Evolutionary conservation across 805 yeast species (phyloP).

Genomic region (Ogataea paradorogensis): DNA sequence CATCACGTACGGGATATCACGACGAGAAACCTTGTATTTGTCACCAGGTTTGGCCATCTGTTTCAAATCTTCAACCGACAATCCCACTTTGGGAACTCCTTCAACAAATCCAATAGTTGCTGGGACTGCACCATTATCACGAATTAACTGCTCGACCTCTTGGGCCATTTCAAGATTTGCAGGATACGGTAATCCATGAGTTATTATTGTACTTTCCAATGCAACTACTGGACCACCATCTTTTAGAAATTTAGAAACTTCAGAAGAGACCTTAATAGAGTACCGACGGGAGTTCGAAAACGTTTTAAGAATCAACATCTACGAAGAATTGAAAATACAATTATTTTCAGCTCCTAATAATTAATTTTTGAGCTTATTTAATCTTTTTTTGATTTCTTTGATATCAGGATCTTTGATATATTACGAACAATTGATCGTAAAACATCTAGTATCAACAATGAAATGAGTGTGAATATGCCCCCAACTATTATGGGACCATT

Average conservation of each 20-base stretch:
- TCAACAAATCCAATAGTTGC: conserved; percentile 79
- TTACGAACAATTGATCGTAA: conserved; percentile 5
- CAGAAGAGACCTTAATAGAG: conserved; percentile 33
- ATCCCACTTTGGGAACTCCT: conserved; percentile 73
- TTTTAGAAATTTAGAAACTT: conserved; percentile 59
- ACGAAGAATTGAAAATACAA: background rate
- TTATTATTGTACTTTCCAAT: conserved; percentile 80
- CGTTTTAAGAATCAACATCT: background rate
- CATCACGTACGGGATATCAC: conserved; percentile 76
- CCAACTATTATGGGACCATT: conserved; percentile 36
- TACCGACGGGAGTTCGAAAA: background rate
- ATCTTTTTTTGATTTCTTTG: conserved; percentile 1
- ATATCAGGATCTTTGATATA: background rate
- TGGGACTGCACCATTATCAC: conserved; percentile 68
- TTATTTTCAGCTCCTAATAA: background rate
- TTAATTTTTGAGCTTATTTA: background rate
- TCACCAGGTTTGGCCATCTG: conserved; percentile 39
- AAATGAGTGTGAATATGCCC: conserved; percentile 7
- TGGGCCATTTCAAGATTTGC: conserved; percentile 70
- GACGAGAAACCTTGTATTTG: conserved; percentile 66
- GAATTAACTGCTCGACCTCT: conserved; percentile 58
- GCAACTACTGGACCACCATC: conserved; percentile 70
- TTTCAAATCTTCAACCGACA: conserved; percentile 45
- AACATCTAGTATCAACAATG: conserved; percentile 11
- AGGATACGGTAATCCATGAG: conserved; percentile 88